Evolutionary conservation across 176 grass and related monocot species (phyloP), one percentile per base, ranked within the genome.

Genomic region (Microstegium vimineum): DNA sequence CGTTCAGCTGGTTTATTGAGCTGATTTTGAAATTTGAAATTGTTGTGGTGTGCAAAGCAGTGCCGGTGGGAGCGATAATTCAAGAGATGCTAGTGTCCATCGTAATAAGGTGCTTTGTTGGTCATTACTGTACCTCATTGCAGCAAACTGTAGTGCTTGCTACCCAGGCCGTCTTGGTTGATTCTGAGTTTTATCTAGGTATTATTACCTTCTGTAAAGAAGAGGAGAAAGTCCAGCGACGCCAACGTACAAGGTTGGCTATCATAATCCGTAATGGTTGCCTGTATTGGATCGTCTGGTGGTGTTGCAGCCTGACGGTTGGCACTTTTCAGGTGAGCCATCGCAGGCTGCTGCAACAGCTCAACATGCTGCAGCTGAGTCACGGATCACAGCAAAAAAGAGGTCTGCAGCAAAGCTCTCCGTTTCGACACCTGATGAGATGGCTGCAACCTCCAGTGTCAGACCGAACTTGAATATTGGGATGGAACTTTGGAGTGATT

Each of bases 401-500:
- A 91, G 72, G 84, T 31, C 89, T 79, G 94, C 80, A 49, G 45
- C 80, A 59, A 90, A 92, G 54, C 89, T 88, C 31, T 84, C 87
- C 3, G 76, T 90, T 56, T 85, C 64, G 28, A 81, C 90, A 54
- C 77, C 90, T 51, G 92, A 86, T 51, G 92, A 86, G 49, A 89
- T 75, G 56, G 82, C 66, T 76, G 69, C 80, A 43, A 28, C 80
- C 25, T 22, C 83, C 33, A 47, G 71, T 35, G 56, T 73, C 18
- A 70, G 84, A 62, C 51, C 90, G 18, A 91, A 87, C 84, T 78
- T 89, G 86, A 92, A 93, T 64, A 73, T 86, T 42, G 95, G 75
- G 28, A 88, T 94, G 82, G 88, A 98, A 86, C 49, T 91, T 51
- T 93, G 84, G 88, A 85, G 81, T 68, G 36, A 69, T 81, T 75